Conservation (phyloP, 140 eudicot genomes). For the Anethum foeniculum region DNA sequence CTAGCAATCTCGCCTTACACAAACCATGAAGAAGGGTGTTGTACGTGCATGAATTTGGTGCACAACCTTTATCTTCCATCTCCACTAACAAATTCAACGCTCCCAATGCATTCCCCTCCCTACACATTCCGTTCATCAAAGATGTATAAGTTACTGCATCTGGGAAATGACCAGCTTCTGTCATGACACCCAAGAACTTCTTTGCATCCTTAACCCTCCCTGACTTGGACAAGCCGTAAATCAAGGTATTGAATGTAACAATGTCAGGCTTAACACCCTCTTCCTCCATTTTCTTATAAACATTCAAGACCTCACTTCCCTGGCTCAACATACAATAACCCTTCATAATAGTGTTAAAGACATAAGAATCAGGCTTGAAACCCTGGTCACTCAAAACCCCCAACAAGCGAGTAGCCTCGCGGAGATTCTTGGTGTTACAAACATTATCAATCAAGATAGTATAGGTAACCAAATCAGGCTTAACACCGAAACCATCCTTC, state of each 20-base stretch:
- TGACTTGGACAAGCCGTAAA: conserved; percentile 74
- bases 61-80: conserved; percentile 76
- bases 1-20: conserved; percentile 64
- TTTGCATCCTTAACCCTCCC: conserved; percentile 80
- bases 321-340: conserved; percentile 75
- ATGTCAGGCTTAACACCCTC: conserved; percentile 71
- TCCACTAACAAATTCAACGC: conserved; percentile 60
- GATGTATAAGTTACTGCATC: conserved; percentile 90
- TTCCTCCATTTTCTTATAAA: conserved; percentile 69
- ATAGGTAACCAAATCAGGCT: conserved; percentile 82
- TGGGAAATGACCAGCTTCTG: conserved; percentile 62
- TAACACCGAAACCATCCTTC: conserved; percentile 37
- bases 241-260: conserved; percentile 76
- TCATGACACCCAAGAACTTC: conserved; percentile 56
- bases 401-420: conserved; percentile 76
- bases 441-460: conserved; percentile 93
- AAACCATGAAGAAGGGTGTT: conserved; percentile 85
- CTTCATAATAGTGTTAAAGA: conserved; percentile 83
- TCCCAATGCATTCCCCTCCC: conserved; percentile 68
- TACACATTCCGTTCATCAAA: conserved; percentile 92
- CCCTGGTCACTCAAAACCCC: conserved; percentile 57
- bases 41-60: conserved; percentile 81
- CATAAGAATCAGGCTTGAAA: conserved; percentile 75
- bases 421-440: conserved; percentile 66
- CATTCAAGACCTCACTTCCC: conserved; percentile 63